phyloP scores from a whole-genome alignment of 805 yeast species.

The Torulaspora delbrueckii region DNA sequence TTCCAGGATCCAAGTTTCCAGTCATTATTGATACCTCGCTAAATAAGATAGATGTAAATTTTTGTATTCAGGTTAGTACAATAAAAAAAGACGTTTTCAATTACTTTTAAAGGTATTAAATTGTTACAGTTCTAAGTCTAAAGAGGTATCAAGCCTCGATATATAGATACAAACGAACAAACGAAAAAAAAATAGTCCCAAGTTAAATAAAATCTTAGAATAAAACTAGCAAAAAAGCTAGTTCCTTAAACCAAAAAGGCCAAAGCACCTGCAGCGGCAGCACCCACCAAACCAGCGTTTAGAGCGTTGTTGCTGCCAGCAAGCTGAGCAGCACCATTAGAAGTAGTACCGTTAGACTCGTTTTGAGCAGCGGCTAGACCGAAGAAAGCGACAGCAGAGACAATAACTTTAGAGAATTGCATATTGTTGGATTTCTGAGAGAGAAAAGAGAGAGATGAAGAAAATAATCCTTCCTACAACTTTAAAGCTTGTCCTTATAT shows the following conservation, averaged over 20 bases:
- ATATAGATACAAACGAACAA: constrained; percentile 8
- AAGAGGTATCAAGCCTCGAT: neutral
- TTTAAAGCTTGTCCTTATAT: neutral
- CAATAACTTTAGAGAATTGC: constrained; percentile 25
- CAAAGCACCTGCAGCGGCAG: constrained; percentile 31
- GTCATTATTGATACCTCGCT: constrained; percentile 2
- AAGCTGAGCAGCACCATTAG: constrained; percentile 17
- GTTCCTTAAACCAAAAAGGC: constrained; percentile 24
- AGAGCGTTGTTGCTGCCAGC: constrained; percentile 20
- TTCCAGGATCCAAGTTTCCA: constrained; percentile 11
- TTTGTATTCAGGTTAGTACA: neutral
- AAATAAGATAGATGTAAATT: neutral
- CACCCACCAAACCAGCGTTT: constrained; percentile 25
- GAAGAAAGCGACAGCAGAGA: constrained; percentile 22
- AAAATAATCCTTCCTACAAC: neutral
- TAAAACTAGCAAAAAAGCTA: no score
- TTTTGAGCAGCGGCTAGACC: constrained; percentile 14
- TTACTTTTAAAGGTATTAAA: neutral
- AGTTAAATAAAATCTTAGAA: neutral
- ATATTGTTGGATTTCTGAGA: constrained; percentile 5
- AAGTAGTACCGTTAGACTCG: constrained; percentile 11
- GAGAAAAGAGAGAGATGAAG: neutral
- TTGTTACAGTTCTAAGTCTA: neutral
- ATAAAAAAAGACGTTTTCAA: neutral
- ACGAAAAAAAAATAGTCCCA: neutral